Evolutionary conservation across 2,329 filamentous ascomycete species (phyloP).

Genomic region (Cladobotryum protrusum): DNA sequence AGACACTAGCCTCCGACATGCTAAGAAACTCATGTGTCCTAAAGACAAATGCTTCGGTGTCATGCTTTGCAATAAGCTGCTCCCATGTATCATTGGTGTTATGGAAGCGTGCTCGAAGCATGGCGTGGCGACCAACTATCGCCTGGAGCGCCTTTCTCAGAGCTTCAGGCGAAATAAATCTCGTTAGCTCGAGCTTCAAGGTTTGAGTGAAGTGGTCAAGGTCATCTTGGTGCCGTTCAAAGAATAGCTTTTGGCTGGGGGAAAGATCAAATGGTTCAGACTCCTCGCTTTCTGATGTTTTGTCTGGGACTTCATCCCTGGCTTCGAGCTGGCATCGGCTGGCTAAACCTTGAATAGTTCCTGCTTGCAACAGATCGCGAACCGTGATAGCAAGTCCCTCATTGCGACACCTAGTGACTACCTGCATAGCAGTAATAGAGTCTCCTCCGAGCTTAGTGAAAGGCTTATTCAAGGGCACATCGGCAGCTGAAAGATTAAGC

Average conservation of each 20-base stretch:
- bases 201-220: constrained; percentile 39
- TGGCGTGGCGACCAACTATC: constrained; percentile 26
- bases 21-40: not conserved
- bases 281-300: not conserved
- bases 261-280: constrained; percentile 31
- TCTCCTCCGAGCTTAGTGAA: constrained; percentile 38
- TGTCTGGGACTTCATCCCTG: not conserved
- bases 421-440: constrained; percentile 38
- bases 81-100: constrained; percentile 11
- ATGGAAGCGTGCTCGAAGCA: constrained; percentile 31
- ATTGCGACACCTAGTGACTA: constrained; percentile 32
- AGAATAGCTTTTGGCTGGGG: constrained; percentile 39
- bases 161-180: constrained; percentile 4
- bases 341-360: not conserved
- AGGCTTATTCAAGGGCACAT: too few species aligned
- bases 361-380: constrained; percentile 24
- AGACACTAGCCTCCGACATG: not conserved
- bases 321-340: not conserved
- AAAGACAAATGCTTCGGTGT: constrained; percentile 2
- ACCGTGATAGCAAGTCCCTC: constrained; percentile 25
- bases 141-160: constrained; percentile 19
- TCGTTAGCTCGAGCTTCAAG: constrained; percentile 30
- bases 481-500: too few species aligned
- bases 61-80: constrained; percentile 17
- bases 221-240: constrained; percentile 26